Percentiles rank a stretch among this genome's conserved stretches.
phyloP scores from a whole-genome alignment of 2,329 filamentous ascomycete species.

The Aspergillus sp. region DNA sequence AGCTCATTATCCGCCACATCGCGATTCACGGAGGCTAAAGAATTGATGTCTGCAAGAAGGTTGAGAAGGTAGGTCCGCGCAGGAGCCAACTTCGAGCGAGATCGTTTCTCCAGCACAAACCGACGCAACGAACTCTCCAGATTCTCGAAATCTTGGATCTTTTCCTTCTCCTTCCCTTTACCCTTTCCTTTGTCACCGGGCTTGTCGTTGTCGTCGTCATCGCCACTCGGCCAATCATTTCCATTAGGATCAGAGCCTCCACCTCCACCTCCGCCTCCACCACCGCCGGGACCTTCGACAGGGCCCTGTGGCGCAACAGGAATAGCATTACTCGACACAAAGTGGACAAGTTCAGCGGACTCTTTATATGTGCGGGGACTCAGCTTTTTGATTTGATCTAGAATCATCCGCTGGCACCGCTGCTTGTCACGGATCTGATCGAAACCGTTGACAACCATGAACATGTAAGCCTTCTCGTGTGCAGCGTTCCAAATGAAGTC shows the following conservation, averaged over 20 bases:
- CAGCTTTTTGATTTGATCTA: conserved; percentile 84
- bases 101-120: conserved; percentile 94
- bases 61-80: conserved; percentile 95
- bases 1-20: conserved; percentile 85
- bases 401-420: conserved; percentile 85
- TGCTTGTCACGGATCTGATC: conserved; percentile 91
- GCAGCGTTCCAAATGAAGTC: conserved; percentile 97
- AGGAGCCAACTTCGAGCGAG: conserved; percentile 90
- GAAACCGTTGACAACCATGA: conserved; percentile 97
- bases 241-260: conserved; percentile 51
- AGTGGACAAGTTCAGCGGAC: conserved; percentile 88
- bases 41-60: conserved; percentile 81
- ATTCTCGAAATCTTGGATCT: conserved; percentile 83
- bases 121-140: conserved; percentile 85
- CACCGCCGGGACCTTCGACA: conserved; percentile 49
- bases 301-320: conserved; percentile 65
- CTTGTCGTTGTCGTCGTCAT: conserved; percentile 57
- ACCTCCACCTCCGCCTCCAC: conserved; percentile 56
- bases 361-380: conserved; percentile 94
- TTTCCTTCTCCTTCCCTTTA: conserved; percentile 87
- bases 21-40: conserved; percentile 79
- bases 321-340: conserved; percentile 95
- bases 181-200: conserved; percentile 64
- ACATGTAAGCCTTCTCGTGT: conserved; percentile 96
- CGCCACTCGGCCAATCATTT: conserved; percentile 23